Base-by-base conservation (phyloP, 2,329 filamentous ascomycete species). In the Magnaporthiopsis incrustans region DNA sequence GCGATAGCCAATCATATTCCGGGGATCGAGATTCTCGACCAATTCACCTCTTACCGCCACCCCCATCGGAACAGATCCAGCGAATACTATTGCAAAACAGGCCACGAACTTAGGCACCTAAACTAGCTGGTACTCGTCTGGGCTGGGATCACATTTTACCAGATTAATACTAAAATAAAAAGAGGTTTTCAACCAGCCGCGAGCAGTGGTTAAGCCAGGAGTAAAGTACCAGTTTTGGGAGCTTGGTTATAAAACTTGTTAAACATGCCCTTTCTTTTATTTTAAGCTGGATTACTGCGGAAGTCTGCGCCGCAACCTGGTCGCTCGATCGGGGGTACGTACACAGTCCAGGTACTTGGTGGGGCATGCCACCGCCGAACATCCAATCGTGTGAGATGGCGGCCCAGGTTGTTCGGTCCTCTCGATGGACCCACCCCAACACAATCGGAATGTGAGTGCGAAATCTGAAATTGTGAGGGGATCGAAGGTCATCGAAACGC, bases 391-490 rank as follows among this genome's bases (percentile, higher is more conserved):
- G 58, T 14, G 32, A 18, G 22, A 22, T 2, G 15, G 12, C 22
- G 57, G 35, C 10, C 58, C 26, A 35, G 27, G 22, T 32, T 58
- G 25, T 12, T 25, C 26, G 57, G 30, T 32, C 18, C 25, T 15
- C 1, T 30, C 22, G n/a, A 32, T 18, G 6, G 58, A 35, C 27
- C 57, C 57, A 58, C 57, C n/a, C 4, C 30, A 10, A 4, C 26
- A n/a, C 12, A 33, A 60, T 60, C 58, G 58, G 32, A 14, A n/a
- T 15, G 1, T 25, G 15, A 15, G 58, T 2, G 58, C 58, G 15
- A 32, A 60, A 60, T 60, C 58, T 60, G 58, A 32, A 60, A 60
- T 32, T 18, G 32, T 60, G 58, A 60, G 32, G 58, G 58, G 32
- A 60, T 60, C 58, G 58, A 60, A 60, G 27, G 32, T 1, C 32